phyloP scores from a whole-genome alignment of 306 rosid genomes.

The Cucurbita argyrosperma region DNA sequence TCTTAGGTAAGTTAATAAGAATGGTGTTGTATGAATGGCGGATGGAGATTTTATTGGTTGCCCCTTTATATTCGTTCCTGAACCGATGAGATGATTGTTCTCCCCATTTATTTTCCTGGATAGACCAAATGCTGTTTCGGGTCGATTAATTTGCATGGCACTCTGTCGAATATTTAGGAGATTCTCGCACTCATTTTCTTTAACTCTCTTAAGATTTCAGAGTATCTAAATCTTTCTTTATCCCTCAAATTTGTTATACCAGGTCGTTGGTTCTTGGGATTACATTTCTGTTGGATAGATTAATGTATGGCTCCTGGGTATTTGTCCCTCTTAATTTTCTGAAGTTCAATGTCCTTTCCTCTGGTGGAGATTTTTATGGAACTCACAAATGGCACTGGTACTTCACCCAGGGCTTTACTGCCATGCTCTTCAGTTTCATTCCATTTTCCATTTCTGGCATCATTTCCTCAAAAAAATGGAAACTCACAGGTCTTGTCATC shows the following conservation, averaged over 20 bases:
- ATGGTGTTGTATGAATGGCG: neutral
- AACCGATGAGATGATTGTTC: neutral
- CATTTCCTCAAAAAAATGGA: slow-evolving; percentile 61
- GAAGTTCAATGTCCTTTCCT: slow-evolving; percentile 79
- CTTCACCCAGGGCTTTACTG: slow-evolving; percentile 82
- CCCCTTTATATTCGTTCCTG: neutral
- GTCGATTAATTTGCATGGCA: neutral
- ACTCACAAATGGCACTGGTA: slow-evolving; percentile 99
- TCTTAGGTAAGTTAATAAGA: neutral
- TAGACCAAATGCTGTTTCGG: too few relatives aligned
- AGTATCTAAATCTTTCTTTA: neutral
- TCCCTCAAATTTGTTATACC: slow-evolving; percentile 12
- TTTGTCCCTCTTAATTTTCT: slow-evolving; percentile 82
- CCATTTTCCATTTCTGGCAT: slow-evolving; percentile 78
- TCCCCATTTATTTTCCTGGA: neutral
- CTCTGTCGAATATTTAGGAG: neutral
- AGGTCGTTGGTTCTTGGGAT: slow-evolving; percentile 66
- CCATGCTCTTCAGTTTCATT: slow-evolving; percentile 62
- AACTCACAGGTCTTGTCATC: slow-evolving; percentile 57
- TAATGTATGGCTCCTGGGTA: slow-evolving; percentile 74
- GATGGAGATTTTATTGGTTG: neutral
- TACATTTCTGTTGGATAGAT: slow-evolving; percentile 51
- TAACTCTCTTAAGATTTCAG: neutral
- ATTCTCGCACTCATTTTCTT: neutral
- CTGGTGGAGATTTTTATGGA: slow-evolving; percentile 96